phyloP scores from a whole-genome alignment of 2,329 filamentous ascomycete genomes.

The Penicillium sp. region DNA sequence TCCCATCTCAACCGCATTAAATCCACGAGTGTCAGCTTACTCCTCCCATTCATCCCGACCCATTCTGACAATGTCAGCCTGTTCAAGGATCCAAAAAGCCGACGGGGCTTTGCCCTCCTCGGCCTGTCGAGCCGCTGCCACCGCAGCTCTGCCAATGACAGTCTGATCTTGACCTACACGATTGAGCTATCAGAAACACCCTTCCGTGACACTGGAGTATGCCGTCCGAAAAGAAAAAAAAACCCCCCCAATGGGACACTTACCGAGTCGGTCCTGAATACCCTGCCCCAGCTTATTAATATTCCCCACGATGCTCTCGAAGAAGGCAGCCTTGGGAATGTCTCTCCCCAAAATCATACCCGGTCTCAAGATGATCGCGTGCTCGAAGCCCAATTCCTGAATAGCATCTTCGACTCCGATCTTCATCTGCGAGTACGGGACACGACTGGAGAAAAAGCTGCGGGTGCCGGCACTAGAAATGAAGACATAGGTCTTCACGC shows the following conservation, averaged over 20 bases:
- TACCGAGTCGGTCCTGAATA: slow-evolving; percentile 26
- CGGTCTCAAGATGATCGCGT: slow-evolving; percentile 32
- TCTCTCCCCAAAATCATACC: slow-evolving; percentile 33
- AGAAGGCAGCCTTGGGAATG: slow-evolving; percentile 15
- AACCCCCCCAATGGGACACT: not conserved
- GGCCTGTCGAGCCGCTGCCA: slow-evolving; percentile 21
- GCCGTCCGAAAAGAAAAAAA: not conserved
- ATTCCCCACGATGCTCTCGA: slow-evolving; percentile 18
- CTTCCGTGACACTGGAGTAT: no score
- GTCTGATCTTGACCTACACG: slow-evolving; percentile 23
- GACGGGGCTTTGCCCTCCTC: slow-evolving; percentile 25
- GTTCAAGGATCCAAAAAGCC: slow-evolving; percentile 26
- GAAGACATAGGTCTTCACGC: slow-evolving; percentile 32
- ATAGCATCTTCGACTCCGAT: slow-evolving; percentile 33
- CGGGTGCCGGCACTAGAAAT: slow-evolving; percentile 32
- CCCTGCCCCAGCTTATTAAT: slow-evolving; percentile 20
- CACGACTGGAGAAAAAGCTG: slow-evolving; percentile 20
- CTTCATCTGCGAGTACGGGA: slow-evolving; percentile 37
- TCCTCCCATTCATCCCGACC: slow-evolving; percentile 26
- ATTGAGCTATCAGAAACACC: no score
- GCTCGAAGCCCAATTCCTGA: slow-evolving; percentile 30
- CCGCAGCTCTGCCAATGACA: slow-evolving; percentile 25
- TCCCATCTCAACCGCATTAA: no score
- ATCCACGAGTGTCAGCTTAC: slow-evolving; percentile 3
- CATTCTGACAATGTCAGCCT: slow-evolving; percentile 25